Conservation (phyloP, 108 stramenopile genomes). For the Fragilaria radians region DNA sequence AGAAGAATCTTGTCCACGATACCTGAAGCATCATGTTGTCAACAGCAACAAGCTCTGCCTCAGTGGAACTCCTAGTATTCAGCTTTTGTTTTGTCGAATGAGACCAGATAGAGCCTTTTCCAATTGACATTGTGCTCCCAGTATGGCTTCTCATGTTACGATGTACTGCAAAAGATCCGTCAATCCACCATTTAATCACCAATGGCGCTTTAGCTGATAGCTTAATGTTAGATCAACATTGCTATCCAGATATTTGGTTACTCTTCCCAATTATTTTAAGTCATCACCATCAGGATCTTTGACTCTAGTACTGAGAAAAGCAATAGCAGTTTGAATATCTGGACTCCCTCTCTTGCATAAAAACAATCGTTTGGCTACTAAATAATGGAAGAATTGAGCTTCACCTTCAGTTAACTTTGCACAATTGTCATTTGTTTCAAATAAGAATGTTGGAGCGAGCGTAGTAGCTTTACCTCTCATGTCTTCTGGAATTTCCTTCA, state of each 20-base stretch:
- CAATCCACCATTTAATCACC: slow-evolving; percentile 36
- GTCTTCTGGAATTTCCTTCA: slow-evolving; percentile 13
- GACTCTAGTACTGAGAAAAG: slow-evolving; percentile 46
- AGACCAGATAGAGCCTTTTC: slow-evolving; percentile 20
- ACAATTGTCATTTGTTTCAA: slow-evolving; percentile 15
- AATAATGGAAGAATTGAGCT: neutral
- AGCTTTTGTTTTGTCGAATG: neutral
- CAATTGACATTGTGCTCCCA: slow-evolving; percentile 31
- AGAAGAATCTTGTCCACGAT: slow-evolving; percentile 38
- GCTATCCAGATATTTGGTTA: slow-evolving; percentile 28
- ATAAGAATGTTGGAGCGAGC: slow-evolving; percentile 26
- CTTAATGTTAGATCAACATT: slow-evolving; percentile 14
- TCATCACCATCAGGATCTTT: too few species aligned
- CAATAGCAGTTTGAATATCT: slow-evolving; percentile 19
- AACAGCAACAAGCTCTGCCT: too few species aligned
- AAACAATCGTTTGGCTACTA: slow-evolving; percentile 16
- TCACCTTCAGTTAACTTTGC: neutral
- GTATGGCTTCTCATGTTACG: slow-evolving; percentile 38
- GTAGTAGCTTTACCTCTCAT: slow-evolving; percentile 12
- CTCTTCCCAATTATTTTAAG: slow-evolving; percentile 25
- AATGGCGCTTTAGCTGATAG: neutral
- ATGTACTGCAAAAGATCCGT: slow-evolving; percentile 41
- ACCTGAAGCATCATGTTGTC: slow-evolving; percentile 33
- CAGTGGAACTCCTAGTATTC: too few species aligned
- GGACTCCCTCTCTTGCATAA: slow-evolving; percentile 14